Base-by-base conservation (phyloP, 208 protist species). In the Phytomonas francai region DNA sequence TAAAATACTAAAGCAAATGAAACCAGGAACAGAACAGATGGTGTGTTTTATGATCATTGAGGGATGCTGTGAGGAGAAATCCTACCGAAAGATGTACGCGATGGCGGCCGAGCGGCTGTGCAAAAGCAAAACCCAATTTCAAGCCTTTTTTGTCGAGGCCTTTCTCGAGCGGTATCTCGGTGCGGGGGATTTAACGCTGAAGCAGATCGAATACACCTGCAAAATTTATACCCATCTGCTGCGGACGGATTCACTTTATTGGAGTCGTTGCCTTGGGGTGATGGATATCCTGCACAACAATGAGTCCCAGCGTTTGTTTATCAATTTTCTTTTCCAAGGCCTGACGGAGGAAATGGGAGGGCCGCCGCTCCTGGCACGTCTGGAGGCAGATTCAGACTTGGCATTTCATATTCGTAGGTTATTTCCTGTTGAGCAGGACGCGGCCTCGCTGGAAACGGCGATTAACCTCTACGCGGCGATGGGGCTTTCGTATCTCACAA, bases 31-130 rank as follows among this genome's bases (percentile, higher is more conserved):
- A 81, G 97, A 87, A 60, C 77, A 77, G 1, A 90, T 77, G 0
- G 75, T 99, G 22, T 94, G 84, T 70, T 96, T 91, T 32, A 99
- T 99, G 98, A 85, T 99, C 34, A 85, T 99, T 54, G 98, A 99
- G 76, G 98, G 97, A 71, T 99, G 97, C 83, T 89, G 86, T 65
- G 96, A 99, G 77, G 97, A 99, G 82, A 71, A 89, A 22, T 93
- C 91, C 11, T 99, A 98, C 84, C 78, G 97, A 16, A 82, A 87
- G 49, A 97, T 98, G 66, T 99, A 98, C 85, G 97, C 88, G 42
- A 90, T 98, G 74, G 74, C 98, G 0, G 97, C 84, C n/a, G 86
- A 99, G 75, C 80, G 97, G 9, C 97, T 99, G 65, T 99, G 98
- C 83, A 88, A 94, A 66, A 79, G 97, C 39, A 90, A 94, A 63